Evolutionary conservation across 257 asterid genomes (phyloP), one percentile per base, ranked within the genome.

Genomic region (Cynanchum wilfordii): DNA sequence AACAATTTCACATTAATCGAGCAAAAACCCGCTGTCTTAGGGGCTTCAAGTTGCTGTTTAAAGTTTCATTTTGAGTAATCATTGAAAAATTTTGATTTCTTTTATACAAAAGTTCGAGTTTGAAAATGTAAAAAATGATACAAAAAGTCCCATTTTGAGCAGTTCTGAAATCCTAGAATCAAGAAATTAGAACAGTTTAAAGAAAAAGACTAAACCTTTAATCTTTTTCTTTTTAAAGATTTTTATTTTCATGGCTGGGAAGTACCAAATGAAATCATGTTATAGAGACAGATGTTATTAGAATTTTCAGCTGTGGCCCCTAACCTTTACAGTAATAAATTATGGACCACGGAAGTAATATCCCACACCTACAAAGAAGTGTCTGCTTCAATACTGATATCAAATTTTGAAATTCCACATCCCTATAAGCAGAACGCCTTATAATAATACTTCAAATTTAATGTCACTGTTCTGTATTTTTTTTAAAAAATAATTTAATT

Each of bases 1-100:
- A 36, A 66, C 27, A 7, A 51, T 59, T 72, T 78, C 63, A 78
- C 82, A 58, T 6, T 62, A 27, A 29, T 59, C 78, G 69, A 68
- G 74, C 27, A 40, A 20, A 29, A 55, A 1, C 29, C 47, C 16
- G 25, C 7, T 25, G 56, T 38, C 66, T 12, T 71, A 2, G 71
- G 36, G 4, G 52, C 49, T 10, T 45, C 33, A 25, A 27, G 45
- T 10, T 25, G 65, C n/a, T 1, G 3, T 40, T 66, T 6, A 3
- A 33, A 33, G 38, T 33, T 33, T 5, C 38, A 33, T 3, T 33
- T 33, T 33, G 2, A 33, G 38, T 33, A 33, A 33, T 33, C 38
- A 33, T 33, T 33, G 5, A 33, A 33, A 5, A 33, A 33, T 3
- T 2, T 33, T 33, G 5, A 33, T 33, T 33, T 33, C 38, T 33